These are phyloP conservation scores for Solanum habrochaites DNA, from an alignment of 257 asterid species.

Conservation along the genomic window DNA sequence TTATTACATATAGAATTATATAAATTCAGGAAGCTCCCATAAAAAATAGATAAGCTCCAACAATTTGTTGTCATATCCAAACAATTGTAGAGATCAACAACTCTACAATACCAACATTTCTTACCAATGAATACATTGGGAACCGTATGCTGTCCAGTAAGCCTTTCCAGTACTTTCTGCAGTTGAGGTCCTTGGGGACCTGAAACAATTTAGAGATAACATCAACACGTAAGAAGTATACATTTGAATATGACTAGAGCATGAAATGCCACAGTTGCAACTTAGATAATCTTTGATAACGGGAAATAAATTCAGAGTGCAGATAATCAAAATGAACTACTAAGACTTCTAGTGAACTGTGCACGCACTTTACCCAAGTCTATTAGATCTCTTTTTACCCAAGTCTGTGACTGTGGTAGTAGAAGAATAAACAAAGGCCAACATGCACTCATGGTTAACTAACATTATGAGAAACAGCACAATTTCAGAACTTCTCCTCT, in stretches of 20 bases:
- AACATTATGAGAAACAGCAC: background rate
- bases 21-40: background rate
- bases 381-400: background rate
- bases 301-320: background rate
- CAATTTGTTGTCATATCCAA: background rate
- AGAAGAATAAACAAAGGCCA: background rate
- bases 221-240: background rate
- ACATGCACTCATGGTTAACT: background rate
- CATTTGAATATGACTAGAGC: background rate
- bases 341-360: background rate
- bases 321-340: background rate
- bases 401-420: background rate
- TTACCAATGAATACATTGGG: slow-evolving; percentile 95
- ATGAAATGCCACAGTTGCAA: background rate
- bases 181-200: slow-evolving; percentile 76
- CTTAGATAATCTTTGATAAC: background rate
- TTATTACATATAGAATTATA: background rate
- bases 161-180: slow-evolving; percentile 66
- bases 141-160: slow-evolving; percentile 86
- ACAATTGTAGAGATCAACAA: background rate
- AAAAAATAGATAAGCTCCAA: background rate
- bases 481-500: background rate
- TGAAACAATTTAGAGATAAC: slow-evolving; percentile 16
- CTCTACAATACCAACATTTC: slow-evolving; percentile 1
- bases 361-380: background rate